These are phyloP conservation scores for Fraxinus sp. DNA, from an alignment of 305 asterid genomes.

Conservation along the genomic window DNA sequence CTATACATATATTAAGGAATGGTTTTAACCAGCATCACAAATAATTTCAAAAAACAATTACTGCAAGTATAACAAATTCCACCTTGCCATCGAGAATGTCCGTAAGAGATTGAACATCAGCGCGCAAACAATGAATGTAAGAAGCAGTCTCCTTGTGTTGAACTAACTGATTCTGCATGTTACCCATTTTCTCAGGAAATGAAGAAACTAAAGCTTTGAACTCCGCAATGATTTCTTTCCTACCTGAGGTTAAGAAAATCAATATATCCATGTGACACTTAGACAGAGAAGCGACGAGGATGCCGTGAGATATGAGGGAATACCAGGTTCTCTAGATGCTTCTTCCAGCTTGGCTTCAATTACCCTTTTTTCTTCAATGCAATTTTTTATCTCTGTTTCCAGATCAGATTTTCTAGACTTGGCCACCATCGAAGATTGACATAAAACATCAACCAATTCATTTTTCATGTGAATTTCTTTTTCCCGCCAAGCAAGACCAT, in stretches of 20 bases:
- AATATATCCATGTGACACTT: slow-evolving; percentile 14
- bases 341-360: slow-evolving; percentile 67
- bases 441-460: slow-evolving; percentile 73
- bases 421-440: slow-evolving; percentile 66
- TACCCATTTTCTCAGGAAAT: slow-evolving; percentile 87
- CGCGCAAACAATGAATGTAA: slow-evolving; percentile 69
- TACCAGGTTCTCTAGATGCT: slow-evolving; percentile 86
- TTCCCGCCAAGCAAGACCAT: slow-evolving; percentile 81
- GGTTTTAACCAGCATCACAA: slow-evolving; percentile 1
- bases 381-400: slow-evolving; percentile 64
- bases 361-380: slow-evolving; percentile 45
- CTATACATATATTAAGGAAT: slow-evolving; percentile 41
- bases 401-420: slow-evolving; percentile 73
- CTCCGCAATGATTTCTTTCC: slow-evolving; percentile 83
- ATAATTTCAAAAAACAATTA: slow-evolving; percentile 2
- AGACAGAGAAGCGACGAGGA: background rate
- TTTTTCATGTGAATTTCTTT: slow-evolving; percentile 71
- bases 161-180: slow-evolving; percentile 81
- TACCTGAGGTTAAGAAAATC: slow-evolving; percentile 52
- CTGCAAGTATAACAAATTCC: slow-evolving; percentile 17
- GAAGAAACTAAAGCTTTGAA: slow-evolving; percentile 80
- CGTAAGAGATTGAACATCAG: slow-evolving; percentile 69
- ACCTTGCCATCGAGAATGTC: slow-evolving; percentile 74
- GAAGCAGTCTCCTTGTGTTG: slow-evolving; percentile 81
- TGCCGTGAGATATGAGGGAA: slow-evolving; percentile 5